These are phyloP conservation scores for Neonectria sp. DNA, from an alignment of 2,329 filamentous ascomycete genomes.

Conservation along the genomic window DNA sequence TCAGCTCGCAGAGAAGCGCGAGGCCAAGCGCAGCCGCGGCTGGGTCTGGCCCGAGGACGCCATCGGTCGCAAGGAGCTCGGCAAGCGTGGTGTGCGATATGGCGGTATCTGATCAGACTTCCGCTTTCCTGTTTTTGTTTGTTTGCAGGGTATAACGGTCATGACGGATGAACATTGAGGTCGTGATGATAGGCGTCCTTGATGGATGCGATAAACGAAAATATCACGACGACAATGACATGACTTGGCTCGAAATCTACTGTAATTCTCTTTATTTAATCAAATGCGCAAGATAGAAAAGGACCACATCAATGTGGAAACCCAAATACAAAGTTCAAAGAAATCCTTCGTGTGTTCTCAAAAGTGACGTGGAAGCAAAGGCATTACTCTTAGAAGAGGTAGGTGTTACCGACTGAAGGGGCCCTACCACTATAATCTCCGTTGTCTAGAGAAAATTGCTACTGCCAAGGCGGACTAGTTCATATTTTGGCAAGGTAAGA, in stretches of 20 bases:
- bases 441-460: not conserved
- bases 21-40: conserved; percentile 80
- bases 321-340: conserved; percentile 1
- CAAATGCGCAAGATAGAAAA: not conserved
- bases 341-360: too few species aligned
- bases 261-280: conserved; percentile 10
- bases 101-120: conserved; percentile 49
- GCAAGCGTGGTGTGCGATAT: conserved; percentile 75
- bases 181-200: not conserved
- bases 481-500: not conserved
- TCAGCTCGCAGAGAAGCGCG: conserved; percentile 81
- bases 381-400: not conserved
- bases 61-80: conserved; percentile 79
- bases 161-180: not conserved
- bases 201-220: conserved; percentile 8
- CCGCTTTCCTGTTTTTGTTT: not conserved
- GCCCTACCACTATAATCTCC: not conserved
- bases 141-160: not conserved
- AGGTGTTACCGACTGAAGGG: not conserved
- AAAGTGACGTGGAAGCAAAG: not conserved
- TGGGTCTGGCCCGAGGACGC: conserved; percentile 85
- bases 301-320: conserved; percentile 1
- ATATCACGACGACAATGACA: conserved; percentile 11
- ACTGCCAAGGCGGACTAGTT: not conserved
- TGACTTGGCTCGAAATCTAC: conserved; percentile 8